These are phyloP conservation scores for Pogostemon cablin DNA, from an alignment of 257 asterid genomes.

Conservation along the genomic window DNA sequence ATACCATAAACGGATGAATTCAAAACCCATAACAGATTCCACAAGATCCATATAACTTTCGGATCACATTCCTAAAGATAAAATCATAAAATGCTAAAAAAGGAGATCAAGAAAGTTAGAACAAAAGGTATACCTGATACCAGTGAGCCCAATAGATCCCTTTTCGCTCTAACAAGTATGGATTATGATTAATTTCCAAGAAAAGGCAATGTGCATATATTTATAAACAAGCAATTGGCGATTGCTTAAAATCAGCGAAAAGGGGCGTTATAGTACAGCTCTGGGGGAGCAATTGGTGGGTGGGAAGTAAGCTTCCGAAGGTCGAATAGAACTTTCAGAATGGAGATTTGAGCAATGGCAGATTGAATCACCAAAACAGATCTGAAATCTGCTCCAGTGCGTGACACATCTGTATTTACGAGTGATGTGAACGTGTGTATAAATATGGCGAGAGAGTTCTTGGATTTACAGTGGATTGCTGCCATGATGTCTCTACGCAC, in stretches of 20 bases:
- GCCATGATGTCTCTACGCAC: slow-evolving; percentile 38
- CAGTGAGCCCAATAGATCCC: slow-evolving; percentile 15
- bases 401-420: too few species aligned
- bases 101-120: not conserved
- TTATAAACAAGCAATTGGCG: slow-evolving; percentile 12
- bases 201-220: slow-evolving; percentile 33
- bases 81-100: slow-evolving; percentile 3
- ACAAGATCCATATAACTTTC: slow-evolving; percentile 31
- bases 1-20: slow-evolving; percentile 17
- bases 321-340: slow-evolving; percentile 51
- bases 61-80: slow-evolving; percentile 32
- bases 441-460: not conserved
- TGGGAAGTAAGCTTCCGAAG: slow-evolving; percentile 42
- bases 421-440: not conserved
- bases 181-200: slow-evolving; percentile 29
- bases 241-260: slow-evolving; percentile 39
- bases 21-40: slow-evolving; percentile 17
- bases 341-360: slow-evolving; percentile 25
- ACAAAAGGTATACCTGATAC: slow-evolving; percentile 38
- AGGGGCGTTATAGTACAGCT: slow-evolving; percentile 13
- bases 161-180: slow-evolving; percentile 26
- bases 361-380: slow-evolving; percentile 42
- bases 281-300: slow-evolving; percentile 26
- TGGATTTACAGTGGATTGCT: slow-evolving; percentile 22
- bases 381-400: slow-evolving; percentile 38